Evolutionary conservation across 768 basidiomycete species (phyloP), one percentile per base, ranked within the genome.

Genomic region (Suillus lakei): DNA sequence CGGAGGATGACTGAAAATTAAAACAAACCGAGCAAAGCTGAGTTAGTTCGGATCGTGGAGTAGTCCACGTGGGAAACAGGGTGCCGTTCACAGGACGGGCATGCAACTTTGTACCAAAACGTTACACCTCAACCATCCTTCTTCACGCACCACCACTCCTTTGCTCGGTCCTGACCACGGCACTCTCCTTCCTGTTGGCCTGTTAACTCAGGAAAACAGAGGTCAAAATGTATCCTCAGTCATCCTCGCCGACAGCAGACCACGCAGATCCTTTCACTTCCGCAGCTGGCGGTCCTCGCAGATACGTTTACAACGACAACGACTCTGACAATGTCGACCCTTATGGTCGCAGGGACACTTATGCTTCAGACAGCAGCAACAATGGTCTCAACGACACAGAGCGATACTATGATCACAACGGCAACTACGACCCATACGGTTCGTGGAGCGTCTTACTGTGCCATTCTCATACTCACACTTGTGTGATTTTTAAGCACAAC

Each of bases 311-410:
- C 78, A 91, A 88, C 79, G 92, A 93, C 82, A 88, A 87, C 73
- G 91, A 92, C 71, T 89, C 88, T 41, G 91, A 91, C 75, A 81
- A 88, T 68, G 80, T 84, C 68, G 91, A 91, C 69, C 67, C 78
- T n/a, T 86, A 81, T 68, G 83, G 83, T 46, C 85, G 85, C 65
- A 84, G 89, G 70, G 90, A 91, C 74, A 90, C 89, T 32, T 88
- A 84, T 72, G 83, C 81, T 64, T 92, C 92, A 0, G 91, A 91
- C 76, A 83, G 84, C 75, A 91, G 91, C 77, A 86, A 86, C 72
- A 82, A 84, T 28, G 85, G 81, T 9, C 69, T 83, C 59, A 76
- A 77, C 56, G 80, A 80, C 41, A 79, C 80, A 61, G 81, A 83
- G 28, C 76, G 84, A 55, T 88, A 86, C 74, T 92, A 92, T 69